Conservation (phyloP, 2,329 filamentous ascomycete species). For the Aspergillus bombycis region DNA sequence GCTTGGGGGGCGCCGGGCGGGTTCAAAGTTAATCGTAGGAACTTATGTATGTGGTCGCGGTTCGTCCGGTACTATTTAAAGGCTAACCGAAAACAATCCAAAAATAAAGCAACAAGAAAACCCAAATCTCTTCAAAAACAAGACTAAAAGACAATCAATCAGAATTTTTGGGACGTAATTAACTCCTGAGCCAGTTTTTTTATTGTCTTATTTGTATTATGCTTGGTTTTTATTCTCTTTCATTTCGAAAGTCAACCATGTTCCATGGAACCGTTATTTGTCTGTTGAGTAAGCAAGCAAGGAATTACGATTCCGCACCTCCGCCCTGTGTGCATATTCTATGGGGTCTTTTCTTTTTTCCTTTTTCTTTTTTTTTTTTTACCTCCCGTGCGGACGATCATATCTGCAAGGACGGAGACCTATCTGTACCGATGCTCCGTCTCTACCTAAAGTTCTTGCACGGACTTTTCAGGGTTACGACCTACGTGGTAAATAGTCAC, state of each 20-base stretch:
- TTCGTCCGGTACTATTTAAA: constrained; percentile 6
- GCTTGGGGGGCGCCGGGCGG: background rate
- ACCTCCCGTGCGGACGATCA: constrained; percentile 1
- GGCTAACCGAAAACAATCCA: background rate
- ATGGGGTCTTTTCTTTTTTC: background rate
- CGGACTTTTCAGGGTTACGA: background rate
- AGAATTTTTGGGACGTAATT: no score
- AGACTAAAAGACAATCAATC: no score
- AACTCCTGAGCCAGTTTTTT: no score
- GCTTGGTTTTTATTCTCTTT: background rate
- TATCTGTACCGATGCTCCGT: background rate
- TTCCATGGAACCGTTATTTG: background rate
- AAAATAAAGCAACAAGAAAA: background rate
- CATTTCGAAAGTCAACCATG: background rate
- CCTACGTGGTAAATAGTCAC: background rate
- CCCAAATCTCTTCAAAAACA: background rate
- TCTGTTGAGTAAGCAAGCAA: background rate
- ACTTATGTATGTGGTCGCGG: constrained; percentile 1
- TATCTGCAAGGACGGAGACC: background rate
- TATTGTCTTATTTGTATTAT: background rate
- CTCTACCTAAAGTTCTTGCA: background rate
- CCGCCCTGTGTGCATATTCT: background rate
- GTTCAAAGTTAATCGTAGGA: constrained; percentile 7
- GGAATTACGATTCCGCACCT: background rate
- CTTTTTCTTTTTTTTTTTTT: background rate